Base-by-base conservation (phyloP, 2,329 filamentous ascomycete species). In the Penicillium rolfsii region DNA sequence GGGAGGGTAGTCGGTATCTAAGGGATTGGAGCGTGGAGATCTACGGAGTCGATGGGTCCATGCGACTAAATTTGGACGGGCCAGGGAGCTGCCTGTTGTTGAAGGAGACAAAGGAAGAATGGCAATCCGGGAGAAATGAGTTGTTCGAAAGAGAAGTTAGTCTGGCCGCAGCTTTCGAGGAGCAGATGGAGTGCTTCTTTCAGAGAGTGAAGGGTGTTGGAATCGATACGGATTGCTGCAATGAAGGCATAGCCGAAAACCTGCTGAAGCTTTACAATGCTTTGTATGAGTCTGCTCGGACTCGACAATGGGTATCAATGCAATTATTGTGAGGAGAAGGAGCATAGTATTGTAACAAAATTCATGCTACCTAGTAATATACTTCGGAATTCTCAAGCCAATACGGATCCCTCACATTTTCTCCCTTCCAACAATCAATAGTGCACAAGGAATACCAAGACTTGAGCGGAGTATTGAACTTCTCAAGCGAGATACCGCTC, bases 1-100 rank as follows among this genome's bases (percentile, higher is more conserved):
- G 64, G 64, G 64, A 66, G 30, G 60, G 62, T 3, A 66, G 55
- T 26, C n/a, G 55, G 16, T 58, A 58, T 28, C 19, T 58, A 2
- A n/a, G 36, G 11, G 55, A 58, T 35, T 58, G 55, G 55, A 58
- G 16, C 9, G 16, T 58, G 24, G 55, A 58, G 9, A 43, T 58
- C 7, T 58, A 58, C 14, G 55, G 55, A 8, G 33, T 36, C 11
- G n/a, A 52, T 14, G 55, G 55, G 3, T 28, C 55, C 12, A 9
- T 58, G 14, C 46, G 30, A n/a, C 22, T 58, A 28, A 50, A 50
- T 19, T 2, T 50, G 3, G 46, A 50, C n/a, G 30, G 26, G 2
- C 46, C 46, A 8, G 46, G 46, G 28, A 35, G 46, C 19, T 50
- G 30, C 35, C 26, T 50, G 3, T 5, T 50, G 22, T 35, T 50